Base-by-base conservation (phyloP, 305 asterid species). In the Nicotiana rustica region DNA sequence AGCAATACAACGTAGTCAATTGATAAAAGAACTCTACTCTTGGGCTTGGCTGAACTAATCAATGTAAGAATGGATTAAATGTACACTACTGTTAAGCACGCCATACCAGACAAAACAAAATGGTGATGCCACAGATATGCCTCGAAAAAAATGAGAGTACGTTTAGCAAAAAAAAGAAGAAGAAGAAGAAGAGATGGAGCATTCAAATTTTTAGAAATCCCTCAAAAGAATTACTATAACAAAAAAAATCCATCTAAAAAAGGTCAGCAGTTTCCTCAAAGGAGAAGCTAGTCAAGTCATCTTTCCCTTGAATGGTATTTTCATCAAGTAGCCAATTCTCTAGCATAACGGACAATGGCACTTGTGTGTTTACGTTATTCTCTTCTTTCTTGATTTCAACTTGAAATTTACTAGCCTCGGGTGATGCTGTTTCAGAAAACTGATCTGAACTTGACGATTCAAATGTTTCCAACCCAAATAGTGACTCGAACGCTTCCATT, bases 311-410 rank as follows among this genome's bases (percentile, higher is more conserved):
- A 71, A 71, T 71, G 10, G 79, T 71, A 71, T 47, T 71, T 71
- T 90, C 95, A 79, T 91, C 96, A 3, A 95, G 82, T 47, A 93
- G 84, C 97, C 97, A 92, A 80, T 84, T 92, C 86, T 93, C 98
- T 35, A 93, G 59, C 87, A 86, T 81, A 12, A 47, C 55, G 0
- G 95, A 88, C 7, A 95, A 69, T 0, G 93, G 92, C 19, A 71
- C 7, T 21, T 47, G 6, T 47, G 52, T 8, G 52, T 44, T 41
- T 1, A 9, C 4, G 4, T 69, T 59, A 47, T 71, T 71, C 25
- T 44, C 79, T 71, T 71, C 79, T 10, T 47, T 71, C 62, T 71
- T 71, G 36, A 71, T 71, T 71, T 71, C 79, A 25, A 85, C 82
- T 61, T 89, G 80, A 5, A 79, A 82, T 85, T 87, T 90, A 36